A percentile compares a stretch with the other conserved stretches of the same genome.
Conservation (phyloP, 495 filamentous ascomycete species). For the Penicillium dipodomyicola region DNA sequence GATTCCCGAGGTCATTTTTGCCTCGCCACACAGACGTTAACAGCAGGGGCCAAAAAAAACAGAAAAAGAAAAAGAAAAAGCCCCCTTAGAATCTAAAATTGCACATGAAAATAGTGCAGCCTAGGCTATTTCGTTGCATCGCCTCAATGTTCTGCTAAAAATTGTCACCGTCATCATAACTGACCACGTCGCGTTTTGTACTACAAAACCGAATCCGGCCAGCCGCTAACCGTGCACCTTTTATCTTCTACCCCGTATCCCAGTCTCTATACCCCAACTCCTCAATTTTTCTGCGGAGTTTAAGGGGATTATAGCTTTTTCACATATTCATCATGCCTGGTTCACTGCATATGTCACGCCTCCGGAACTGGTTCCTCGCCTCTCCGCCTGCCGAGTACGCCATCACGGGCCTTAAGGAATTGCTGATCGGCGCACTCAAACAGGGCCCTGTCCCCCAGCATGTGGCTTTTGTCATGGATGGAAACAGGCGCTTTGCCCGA, state of each 20-base stretch:
- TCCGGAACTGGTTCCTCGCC: slow-evolving; percentile 82
- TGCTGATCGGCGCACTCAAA: slow-evolving; percentile 80
- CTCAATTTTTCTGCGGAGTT: slow-evolving; percentile 3
- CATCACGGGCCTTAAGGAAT: slow-evolving; percentile 65
- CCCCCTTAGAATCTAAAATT: neutral
- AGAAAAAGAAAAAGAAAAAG: slow-evolving; percentile 1
- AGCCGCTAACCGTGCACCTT: slow-evolving; percentile 13
- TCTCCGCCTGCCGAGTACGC: slow-evolving; percentile 88
- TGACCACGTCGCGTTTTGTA: slow-evolving; percentile 25
- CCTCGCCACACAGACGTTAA: slow-evolving; percentile 15
- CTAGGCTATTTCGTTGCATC: slow-evolving; percentile 10
- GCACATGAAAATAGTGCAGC: slow-evolving; percentile 21
- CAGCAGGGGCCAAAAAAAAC: too few species aligned
- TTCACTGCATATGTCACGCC: slow-evolving; percentile 66
- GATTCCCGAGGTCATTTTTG: neutral
- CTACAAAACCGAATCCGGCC: slow-evolving; percentile 15
- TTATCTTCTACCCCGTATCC: neutral
- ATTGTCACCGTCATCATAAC: slow-evolving; percentile 5
- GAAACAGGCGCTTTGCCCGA: slow-evolving; percentile 87
- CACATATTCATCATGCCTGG: slow-evolving; percentile 35
- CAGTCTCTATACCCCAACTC: neutral
- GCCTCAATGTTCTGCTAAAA: slow-evolving; percentile 12
- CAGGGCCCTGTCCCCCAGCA: slow-evolving; percentile 91
- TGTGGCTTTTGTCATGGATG: slow-evolving; percentile 98
- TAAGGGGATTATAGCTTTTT: neutral